phyloP scores from a whole-genome alignment of 2,329 filamentous ascomycete species.

The Simplicillium sp. region DNA sequence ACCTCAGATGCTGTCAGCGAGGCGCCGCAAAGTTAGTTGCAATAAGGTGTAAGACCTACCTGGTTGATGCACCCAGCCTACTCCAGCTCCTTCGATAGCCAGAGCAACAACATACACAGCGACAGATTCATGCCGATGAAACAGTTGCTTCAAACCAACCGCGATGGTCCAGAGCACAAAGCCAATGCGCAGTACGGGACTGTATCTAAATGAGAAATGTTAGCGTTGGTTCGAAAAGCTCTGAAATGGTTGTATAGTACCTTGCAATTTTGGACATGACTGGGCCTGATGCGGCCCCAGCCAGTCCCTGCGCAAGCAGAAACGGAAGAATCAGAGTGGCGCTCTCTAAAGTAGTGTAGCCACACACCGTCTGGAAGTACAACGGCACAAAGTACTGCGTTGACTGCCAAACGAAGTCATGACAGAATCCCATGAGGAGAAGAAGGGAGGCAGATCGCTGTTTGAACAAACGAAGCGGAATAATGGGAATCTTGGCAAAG shows the following conservation, averaged over 20 bases:
- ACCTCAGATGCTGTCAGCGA: background rate
- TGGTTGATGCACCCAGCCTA: conserved; percentile 1
- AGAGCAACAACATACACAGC: background rate
- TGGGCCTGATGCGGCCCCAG: background rate
- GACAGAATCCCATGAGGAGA: conserved; percentile 1
- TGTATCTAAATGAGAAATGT: background rate
- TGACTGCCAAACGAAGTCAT: conserved; percentile 1
- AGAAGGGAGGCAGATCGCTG: conserved; percentile 1
- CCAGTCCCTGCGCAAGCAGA: background rate
- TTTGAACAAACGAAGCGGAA: background rate
- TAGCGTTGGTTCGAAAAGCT: background rate
- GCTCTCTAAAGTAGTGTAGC: background rate
- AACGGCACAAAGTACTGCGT: conserved; percentile 6
- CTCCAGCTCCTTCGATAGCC: background rate
- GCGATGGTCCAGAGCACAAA: background rate
- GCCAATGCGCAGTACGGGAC: background rate
- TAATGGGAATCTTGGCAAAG: conserved; percentile 1
- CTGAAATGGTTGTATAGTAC: background rate
- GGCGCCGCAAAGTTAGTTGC: too few species aligned
- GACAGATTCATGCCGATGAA: background rate
- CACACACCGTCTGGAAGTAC: conserved; percentile 5
- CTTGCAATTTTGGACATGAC: background rate
- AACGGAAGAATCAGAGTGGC: background rate
- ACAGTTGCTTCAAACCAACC: background rate
- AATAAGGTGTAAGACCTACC: background rate